Evolutionary conservation across 108 stramenopile species (phyloP).

Genomic region (Cyclotella baltica): DNA sequence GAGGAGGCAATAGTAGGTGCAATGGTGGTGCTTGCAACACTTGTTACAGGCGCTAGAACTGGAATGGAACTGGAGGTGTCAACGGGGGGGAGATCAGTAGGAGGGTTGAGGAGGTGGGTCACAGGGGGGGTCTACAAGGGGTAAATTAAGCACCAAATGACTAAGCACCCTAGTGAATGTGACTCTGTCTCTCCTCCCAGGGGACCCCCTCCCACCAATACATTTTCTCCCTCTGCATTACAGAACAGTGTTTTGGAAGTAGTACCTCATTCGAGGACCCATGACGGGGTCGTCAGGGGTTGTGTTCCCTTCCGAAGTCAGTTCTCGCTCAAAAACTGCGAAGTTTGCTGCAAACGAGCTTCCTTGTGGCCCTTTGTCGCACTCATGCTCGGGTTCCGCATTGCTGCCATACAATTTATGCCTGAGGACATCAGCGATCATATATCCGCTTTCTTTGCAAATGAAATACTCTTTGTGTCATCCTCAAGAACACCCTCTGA

Average conservation of each 20-base stretch:
- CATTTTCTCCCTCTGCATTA: no score
- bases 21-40: background rate
- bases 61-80: background rate
- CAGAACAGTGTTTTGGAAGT: background rate
- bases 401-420: background rate
- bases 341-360: background rate
- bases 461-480: no score
- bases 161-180: no score
- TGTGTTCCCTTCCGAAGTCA: background rate
- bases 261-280: background rate
- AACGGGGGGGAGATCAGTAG: no score
- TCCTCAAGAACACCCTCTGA: no score
- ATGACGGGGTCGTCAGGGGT: background rate
- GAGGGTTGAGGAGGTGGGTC: slow-evolving; percentile 1
- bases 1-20: background rate
- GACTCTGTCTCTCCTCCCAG: background rate
- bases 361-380: slow-evolving; percentile 22
- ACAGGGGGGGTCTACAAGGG: background rate
- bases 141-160: no score
- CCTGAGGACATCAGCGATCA: no score
- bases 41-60: background rate
- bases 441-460: no score
- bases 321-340: background rate
- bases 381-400: slow-evolving; percentile 1
- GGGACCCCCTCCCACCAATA: no score